Evolutionary conservation across 2,329 filamentous ascomycete species (phyloP), one percentile per base, ranked within the genome.

Genomic region (Neonectria faginata): DNA sequence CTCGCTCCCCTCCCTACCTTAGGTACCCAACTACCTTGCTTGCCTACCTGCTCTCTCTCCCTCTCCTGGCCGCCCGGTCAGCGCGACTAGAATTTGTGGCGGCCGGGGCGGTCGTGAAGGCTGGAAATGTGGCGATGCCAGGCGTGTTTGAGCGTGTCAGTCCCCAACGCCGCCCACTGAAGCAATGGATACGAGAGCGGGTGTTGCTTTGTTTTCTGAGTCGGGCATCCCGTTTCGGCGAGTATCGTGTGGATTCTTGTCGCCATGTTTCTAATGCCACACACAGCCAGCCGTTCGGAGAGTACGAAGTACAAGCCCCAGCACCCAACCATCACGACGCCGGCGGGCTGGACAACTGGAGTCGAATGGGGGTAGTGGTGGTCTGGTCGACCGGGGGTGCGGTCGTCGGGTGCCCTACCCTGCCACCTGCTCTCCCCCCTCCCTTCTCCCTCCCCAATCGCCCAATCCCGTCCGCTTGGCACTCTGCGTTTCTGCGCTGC

Each of bases 61-160:
- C 20, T 20, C 20, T 20, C 20, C 50, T 62, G 54, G 57, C 67
- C 67, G 67, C 66, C 64, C 41, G 68, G 65, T 69, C 65, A 72
- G 59, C 58, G 61, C 58, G 64, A 55, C 69, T 59, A 59, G 47
- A 67, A 69, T 67, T 68, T 71, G 69, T 74, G 74, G 72, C 73
- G 74, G 73, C 72, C 70, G 66, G 60, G 63, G 59, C 55, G 52
- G 41, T 57, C 52, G 12, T 44, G 53, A 57, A 25, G 27, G 42
- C 60, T 56, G 41, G 57, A 64, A 64, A 63, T 51, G 65, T 67
- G 66, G 70, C 67, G 51, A 70, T 68, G 65, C 58, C 22, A 50
- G 58, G 16, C n/a, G 9, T 18, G 39, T 42, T 42, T 42, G 39
- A 57, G 39, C 56, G 60, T 63, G 57, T 60, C 59, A 60, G 59